Evolutionary conservation across 306 rosid genomes (phyloP).

Genomic region (Castanopsis chinensis): DNA sequence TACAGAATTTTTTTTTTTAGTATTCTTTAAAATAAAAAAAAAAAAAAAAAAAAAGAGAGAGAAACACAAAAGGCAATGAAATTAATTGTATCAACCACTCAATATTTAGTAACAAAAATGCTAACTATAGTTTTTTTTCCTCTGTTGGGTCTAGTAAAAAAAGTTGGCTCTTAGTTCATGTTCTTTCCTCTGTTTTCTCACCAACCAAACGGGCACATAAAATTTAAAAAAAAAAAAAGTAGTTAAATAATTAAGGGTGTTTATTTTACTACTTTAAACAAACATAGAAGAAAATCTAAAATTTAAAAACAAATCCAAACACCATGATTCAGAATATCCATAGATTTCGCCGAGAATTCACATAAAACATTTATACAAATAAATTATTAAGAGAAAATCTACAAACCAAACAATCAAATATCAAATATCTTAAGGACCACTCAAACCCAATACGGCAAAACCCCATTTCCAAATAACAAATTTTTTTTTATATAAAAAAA

Average conservation of each 20-base stretch:
- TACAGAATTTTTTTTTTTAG: neutral
- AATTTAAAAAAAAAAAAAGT: too few relatives aligned
- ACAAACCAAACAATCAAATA: neutral
- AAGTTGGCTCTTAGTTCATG: too few relatives aligned
- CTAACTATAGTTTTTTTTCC: neutral
- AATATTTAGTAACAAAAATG: neutral
- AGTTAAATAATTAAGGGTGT: neutral
- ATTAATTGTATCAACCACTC: neutral
- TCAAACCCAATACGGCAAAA: neutral
- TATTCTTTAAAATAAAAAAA: neutral
- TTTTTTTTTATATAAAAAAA: neutral
- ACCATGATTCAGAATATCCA: neutral
- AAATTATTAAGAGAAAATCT: neutral
- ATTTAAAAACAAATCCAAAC: neutral
- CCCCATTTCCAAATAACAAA: too few relatives aligned
- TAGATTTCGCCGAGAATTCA: slow-evolving; percentile 11
- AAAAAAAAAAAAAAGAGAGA: neutral
- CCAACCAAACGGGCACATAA: neutral
- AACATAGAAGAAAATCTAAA: neutral
- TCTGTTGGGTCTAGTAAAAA: too few relatives aligned
- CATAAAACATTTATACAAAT: slow-evolving; percentile 3
- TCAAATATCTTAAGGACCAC: neutral
- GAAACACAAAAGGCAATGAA: neutral
- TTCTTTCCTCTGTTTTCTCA: neutral
- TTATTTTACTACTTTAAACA: neutral